Evolutionary conservation across 2,329 filamentous ascomycete species (phyloP), one percentile per base, ranked within the genome.

Genomic region (Periconia digitata): DNA sequence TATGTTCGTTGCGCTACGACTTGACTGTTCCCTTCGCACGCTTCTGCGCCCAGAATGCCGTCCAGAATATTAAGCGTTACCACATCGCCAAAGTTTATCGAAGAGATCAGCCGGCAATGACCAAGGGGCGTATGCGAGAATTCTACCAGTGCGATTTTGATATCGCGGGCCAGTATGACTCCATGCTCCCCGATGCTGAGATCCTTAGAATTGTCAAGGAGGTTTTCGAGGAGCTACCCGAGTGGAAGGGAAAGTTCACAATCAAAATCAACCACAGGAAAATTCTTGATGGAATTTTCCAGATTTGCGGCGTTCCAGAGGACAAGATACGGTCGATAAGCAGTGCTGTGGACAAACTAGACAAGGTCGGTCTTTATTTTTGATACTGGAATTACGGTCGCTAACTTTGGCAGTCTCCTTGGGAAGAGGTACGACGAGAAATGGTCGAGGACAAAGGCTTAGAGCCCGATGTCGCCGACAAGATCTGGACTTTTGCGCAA

Each of bases 141-240:
- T 96, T 96, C 74, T 96, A 95, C 76, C 92, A 96, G 74, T 96
- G 92, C 76, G 92, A 97, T 74, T 95, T 96, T 67, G 92, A 96
- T 69, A 92, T 96, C 74, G 92, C 92, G 12, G 64, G 92, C 52
- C 78, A 76, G 36, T 95, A 90, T 75, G 92, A 96, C 69, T 75
- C 89, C 45, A 96, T 96, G 91, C 81, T 96, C 21, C 90, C 92
- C 47, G 92, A 96, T 66, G 89, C 91, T 32, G 92, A 96, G 75
- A 87, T 96, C 50, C 75, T 97, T 60, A 82, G 87, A 49, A 91
- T 96, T 57, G 83, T 89, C 42, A 85, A 84, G 61, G 91, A 96
- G 69, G 87, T 95, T 35, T 95, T 96, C 64, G 84, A 92, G 59
- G 83, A 82, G 40, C 78, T 96, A 29, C 55, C 57, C 20, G 87